phyloP scores from a whole-genome alignment of 768 basidiomycete species.

The Cytidiella melzeri region DNA sequence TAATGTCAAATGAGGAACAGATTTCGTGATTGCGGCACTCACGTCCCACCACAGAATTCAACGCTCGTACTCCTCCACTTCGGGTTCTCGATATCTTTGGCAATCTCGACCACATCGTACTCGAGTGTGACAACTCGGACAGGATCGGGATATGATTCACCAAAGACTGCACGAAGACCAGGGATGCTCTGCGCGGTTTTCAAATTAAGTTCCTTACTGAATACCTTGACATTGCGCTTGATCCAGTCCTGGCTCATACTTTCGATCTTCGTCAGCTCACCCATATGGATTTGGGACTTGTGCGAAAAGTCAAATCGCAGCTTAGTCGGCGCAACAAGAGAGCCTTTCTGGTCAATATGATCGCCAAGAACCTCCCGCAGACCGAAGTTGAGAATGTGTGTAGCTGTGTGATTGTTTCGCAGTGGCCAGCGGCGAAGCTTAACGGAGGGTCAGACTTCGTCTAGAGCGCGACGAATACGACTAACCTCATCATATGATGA shows the following conservation, averaged over 20 bases:
- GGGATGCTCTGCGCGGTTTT: slow-evolving; percentile 78
- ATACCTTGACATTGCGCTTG: slow-evolving; percentile 81
- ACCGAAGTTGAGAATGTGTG: slow-evolving; percentile 93
- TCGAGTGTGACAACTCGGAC: slow-evolving; percentile 93
- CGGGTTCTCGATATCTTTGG: slow-evolving; percentile 77
- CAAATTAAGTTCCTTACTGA: slow-evolving; percentile 78
- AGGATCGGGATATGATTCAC: slow-evolving; percentile 96
- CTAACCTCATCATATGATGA: slow-evolving; percentile 89
- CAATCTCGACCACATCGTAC: slow-evolving; percentile 81
- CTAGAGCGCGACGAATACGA: slow-evolving; percentile 3
- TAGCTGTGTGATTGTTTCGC: slow-evolving; percentile 97
- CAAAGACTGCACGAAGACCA: slow-evolving; percentile 95
- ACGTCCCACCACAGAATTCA: slow-evolving; percentile 99
- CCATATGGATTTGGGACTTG: slow-evolving; percentile 74
- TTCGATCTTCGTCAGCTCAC: slow-evolving; percentile 82
- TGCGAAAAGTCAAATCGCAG: slow-evolving; percentile 99
- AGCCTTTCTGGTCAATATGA: slow-evolving; percentile 97
- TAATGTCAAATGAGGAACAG: neutral
- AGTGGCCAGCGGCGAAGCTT: slow-evolving; percentile 92
- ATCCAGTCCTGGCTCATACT: slow-evolving; percentile 85
- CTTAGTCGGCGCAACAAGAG: slow-evolving; percentile 91
- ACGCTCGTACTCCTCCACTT: slow-evolving; percentile 90
- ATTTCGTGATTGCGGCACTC: slow-evolving; percentile 27
- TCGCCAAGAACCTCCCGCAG: slow-evolving; percentile 94
- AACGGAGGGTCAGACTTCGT: neutral